phyloP scores from a whole-genome alignment of 192 early-diverging fungal species.

The Backusella circina region DNA sequence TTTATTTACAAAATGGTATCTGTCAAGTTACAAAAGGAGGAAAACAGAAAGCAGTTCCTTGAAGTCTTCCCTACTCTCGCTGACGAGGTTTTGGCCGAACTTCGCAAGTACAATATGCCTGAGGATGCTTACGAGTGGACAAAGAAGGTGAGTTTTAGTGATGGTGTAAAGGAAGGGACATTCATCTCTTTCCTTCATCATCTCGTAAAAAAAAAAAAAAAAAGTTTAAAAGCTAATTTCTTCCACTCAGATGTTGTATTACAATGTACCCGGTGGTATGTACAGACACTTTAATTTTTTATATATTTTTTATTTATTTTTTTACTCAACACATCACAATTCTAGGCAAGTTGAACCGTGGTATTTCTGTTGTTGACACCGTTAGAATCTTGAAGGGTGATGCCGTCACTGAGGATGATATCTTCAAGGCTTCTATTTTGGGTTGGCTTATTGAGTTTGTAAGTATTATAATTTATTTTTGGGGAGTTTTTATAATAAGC shows the following conservation, averaged over 20 bases:
- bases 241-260: slow-evolving; percentile 37
- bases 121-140: slow-evolving; percentile 66
- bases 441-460: slow-evolving; percentile 96
- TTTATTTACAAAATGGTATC: slow-evolving; percentile 17
- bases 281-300: not conserved
- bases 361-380: slow-evolving; percentile 90
- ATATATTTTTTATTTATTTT: not conserved
- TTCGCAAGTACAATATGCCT: slow-evolving; percentile 65
- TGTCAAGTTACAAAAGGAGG: slow-evolving; percentile 34
- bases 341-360: slow-evolving; percentile 96
- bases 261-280: slow-evolving; percentile 62
- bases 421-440: slow-evolving; percentile 82
- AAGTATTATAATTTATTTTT: slow-evolving; percentile 17
- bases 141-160: slow-evolving; percentile 41
- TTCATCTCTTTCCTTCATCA: not conserved
- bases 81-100: slow-evolving; percentile 71
- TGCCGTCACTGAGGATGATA: slow-evolving; percentile 71
- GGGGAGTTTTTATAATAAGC: not conserved
- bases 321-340: not conserved
- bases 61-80: slow-evolving; percentile 72
- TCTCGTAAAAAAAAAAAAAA: not conserved
- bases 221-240: slow-evolving; percentile 25
- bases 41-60: slow-evolving; percentile 57
- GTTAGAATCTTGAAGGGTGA: slow-evolving; percentile 76
- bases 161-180: not conserved